These are phyloP conservation scores for Fusarium transvaalense DNA, from an alignment of 2,329 filamentous ascomycete genomes.

Conservation along the genomic window DNA sequence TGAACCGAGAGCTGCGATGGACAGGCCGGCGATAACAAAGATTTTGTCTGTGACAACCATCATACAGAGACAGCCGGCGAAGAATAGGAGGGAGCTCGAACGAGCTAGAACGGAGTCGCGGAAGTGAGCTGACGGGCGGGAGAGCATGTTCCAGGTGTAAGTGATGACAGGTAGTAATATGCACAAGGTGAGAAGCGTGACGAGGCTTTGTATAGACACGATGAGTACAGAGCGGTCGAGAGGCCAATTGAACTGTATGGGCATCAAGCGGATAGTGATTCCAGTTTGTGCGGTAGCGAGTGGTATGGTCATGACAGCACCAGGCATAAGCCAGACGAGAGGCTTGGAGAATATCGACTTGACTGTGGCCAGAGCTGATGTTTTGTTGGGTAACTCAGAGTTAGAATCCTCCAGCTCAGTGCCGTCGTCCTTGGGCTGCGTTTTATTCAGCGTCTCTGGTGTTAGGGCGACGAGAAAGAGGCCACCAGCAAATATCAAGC, in stretches of 20 bases:
- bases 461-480: conserved; percentile 32
- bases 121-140: conserved; percentile 5
- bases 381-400: background rate
- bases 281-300: conserved; percentile 41
- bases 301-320: conserved; percentile 41
- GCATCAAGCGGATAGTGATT: conserved; percentile 45
- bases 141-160: conserved; percentile 22
- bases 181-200: conserved; percentile 43
- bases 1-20: conserved; percentile 43
- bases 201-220: conserved; percentile 40
- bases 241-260: conserved; percentile 45
- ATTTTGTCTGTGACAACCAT: conserved; percentile 37
- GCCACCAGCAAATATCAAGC: conserved; percentile 34
- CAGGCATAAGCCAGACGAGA: conserved; percentile 43
- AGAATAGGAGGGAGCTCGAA: conserved; percentile 38
- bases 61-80: conserved; percentile 44
- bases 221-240: conserved; percentile 41
- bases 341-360: conserved; percentile 39
- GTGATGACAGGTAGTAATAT: conserved; percentile 39
- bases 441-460: conserved; percentile 40
- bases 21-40: conserved; percentile 41
- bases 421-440: background rate
- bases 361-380: conserved; percentile 8
- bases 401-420: background rate
- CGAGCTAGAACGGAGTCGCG: conserved; percentile 38